Evolutionary conservation across 345 rosid species (phyloP).

Genomic region (Ceriops decandra): DNA sequence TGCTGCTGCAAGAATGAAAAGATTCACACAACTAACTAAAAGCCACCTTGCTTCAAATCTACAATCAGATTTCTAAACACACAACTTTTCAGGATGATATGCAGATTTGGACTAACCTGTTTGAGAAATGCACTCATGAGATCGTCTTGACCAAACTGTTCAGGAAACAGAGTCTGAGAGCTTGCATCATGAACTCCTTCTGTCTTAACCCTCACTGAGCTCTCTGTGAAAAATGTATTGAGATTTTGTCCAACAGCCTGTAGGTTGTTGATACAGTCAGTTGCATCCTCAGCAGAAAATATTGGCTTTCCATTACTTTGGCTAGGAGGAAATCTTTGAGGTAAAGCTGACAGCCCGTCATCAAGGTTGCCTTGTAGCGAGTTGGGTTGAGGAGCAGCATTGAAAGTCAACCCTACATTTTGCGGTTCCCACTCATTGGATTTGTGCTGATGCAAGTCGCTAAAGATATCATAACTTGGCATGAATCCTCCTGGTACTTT

Average conservation of each 20-base stretch:
- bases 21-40: constrained; percentile 2
- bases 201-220: constrained; percentile 56
- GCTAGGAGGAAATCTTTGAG: constrained; percentile 49
- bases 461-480: constrained; percentile 53
- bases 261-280: constrained; percentile 27
- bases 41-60: background rate
- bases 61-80: background rate
- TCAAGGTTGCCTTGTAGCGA: constrained; percentile 36
- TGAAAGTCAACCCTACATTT: constrained; percentile 51
- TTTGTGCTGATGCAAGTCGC: constrained; percentile 59
- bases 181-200: constrained; percentile 53
- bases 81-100: background rate
- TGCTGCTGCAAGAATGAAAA: constrained; percentile 43
- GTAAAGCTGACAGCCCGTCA: constrained; percentile 33
- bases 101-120: constrained; percentile 47
- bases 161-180: constrained; percentile 41
- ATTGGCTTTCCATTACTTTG: constrained; percentile 44
- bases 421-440: constrained; percentile 65
- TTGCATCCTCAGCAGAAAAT: constrained; percentile 31
- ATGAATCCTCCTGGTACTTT: constrained; percentile 51
- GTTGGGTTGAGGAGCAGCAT: constrained; percentile 48
- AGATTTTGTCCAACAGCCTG: constrained; percentile 36
- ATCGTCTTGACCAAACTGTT: constrained; percentile 72
- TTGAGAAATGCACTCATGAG: constrained; percentile 83
- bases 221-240: constrained; percentile 30